Evolutionary conservation across 2,329 filamentous ascomycete species (phyloP), one percentile per base, ranked within the genome.

Genomic region (Xylariaceae sp.): DNA sequence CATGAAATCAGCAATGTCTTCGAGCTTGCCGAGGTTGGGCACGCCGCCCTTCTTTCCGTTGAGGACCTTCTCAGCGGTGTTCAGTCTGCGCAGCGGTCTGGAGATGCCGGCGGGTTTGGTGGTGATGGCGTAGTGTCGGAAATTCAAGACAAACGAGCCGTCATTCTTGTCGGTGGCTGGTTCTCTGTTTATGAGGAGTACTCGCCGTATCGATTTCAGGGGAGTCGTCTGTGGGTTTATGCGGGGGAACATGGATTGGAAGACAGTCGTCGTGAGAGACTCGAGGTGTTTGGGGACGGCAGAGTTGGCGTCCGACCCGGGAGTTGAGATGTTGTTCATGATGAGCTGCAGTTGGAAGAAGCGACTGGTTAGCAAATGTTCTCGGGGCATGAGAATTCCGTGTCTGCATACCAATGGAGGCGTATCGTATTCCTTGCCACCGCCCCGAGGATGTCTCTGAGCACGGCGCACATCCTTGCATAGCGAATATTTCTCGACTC

Each of bases 1-100:
- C 75, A 99, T 88, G 73, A 92, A 99, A 72, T 99, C 94, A 8
- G 93, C 88, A 42, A 97, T 93, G 73, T 99, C 94, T 67, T 94
- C 88, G 8, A 99, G 81, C 73, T 90, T 92, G 53, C 92, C 90
- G 0, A 99, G 80, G 68, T 99, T 96, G 2, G 94, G 94, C 60
- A 99, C 78, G 2, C 81, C 84, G 57, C 87, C 86, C 70, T 90
- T 91, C 67, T 80, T 82, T 35, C 78, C 74, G 44, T 81, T 82
- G 56, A 90, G 76, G 42, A 94, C 81, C 72, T 90, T 89, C 73
- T 96, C 90, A 1, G 92, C 92, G 4, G 90, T 88, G 66, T 96
- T 90, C 50, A 99, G 80, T 49, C 92, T 84, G 59, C 91, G 85
- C 45, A 99, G 82, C 4, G 90, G 86, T 72, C 89, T 92, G 9